phyloP scores from a whole-genome alignment of 2,329 filamentous ascomycete genomes.

The Pseudocercospora macadamiae region DNA sequence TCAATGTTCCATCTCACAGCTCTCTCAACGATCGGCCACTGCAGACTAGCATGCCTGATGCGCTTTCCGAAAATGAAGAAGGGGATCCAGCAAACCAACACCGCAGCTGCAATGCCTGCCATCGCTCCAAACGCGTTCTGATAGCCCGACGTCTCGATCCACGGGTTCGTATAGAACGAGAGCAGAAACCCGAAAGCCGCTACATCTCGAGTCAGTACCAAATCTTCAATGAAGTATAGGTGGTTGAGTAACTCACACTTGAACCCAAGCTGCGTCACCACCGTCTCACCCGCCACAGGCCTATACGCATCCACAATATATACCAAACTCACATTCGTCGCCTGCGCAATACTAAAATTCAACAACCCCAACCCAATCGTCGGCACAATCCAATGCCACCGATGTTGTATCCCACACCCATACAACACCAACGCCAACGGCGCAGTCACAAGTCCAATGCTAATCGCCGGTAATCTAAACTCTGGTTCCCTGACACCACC shows the following conservation, averaged over 20 bases:
- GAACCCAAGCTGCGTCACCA: constrained; percentile 44
- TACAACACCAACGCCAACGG: constrained; percentile 39
- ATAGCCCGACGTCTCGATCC: constrained; percentile 57
- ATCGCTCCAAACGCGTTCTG: constrained; percentile 58
- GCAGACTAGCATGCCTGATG: constrained; percentile 53
- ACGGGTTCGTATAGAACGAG: constrained; percentile 64
- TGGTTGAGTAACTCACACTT: constrained; percentile 20
- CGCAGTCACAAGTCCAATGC: constrained; percentile 31
- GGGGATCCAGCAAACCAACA: constrained; percentile 55
- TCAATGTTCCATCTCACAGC: constrained; percentile 12
- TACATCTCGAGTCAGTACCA: not conserved
- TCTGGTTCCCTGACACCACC: constrained; percentile 37
- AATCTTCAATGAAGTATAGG: not conserved
- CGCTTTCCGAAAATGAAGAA: constrained; percentile 57
- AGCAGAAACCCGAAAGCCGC: constrained; percentile 61
- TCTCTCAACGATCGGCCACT: constrained; percentile 46
- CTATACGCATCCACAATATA: constrained; percentile 63
- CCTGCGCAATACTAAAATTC: constrained; percentile 60
- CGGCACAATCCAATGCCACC: constrained; percentile 56
- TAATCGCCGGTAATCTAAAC: constrained; percentile 40
- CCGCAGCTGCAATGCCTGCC: constrained; percentile 56
- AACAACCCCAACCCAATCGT: constrained; percentile 59
- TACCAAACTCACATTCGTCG: constrained; percentile 59
- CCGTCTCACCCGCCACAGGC: constrained; percentile 60
- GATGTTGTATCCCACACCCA: constrained; percentile 37